A percentile compares a stretch with the other conserved stretches of the same genome.
These are phyloP conservation scores for Fusarium citri DNA, from an alignment of 2,329 filamentous ascomycete genomes.

Conservation along the genomic window DNA sequence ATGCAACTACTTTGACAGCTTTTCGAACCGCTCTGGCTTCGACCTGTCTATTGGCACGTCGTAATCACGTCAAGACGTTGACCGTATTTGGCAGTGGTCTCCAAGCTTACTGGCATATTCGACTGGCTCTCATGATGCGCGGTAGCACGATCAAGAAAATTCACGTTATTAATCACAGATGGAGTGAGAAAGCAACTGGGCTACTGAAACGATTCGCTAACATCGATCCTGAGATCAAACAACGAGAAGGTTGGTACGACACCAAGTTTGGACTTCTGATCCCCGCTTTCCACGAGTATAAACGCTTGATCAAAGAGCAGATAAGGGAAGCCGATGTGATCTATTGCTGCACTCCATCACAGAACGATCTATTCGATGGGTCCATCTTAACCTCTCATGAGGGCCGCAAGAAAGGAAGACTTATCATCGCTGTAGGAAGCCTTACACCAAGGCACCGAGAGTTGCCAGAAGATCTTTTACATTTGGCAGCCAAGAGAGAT, in stretches of 20 bases:
- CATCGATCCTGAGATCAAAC: constrained; percentile 58
- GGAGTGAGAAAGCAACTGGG: constrained; percentile 66
- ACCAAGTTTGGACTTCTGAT: constrained; percentile 78
- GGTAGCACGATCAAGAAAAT: constrained; percentile 79
- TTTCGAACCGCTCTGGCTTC: constrained; percentile 83
- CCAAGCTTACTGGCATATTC: constrained; percentile 95
- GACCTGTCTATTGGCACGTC: constrained; percentile 72
- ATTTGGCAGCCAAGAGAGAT: constrained; percentile 66
- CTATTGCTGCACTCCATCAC: constrained; percentile 87
- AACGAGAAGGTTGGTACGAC: constrained; percentile 70
- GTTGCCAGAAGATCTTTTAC: constrained; percentile 80
- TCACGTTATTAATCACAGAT: constrained; percentile 83
- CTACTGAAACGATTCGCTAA: constrained; percentile 62
- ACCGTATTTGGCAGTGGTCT: constrained; percentile 89
- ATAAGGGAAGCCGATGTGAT: constrained; percentile 81
- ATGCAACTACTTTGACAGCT: constrained; percentile 79
- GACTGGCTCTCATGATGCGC: constrained; percentile 81
- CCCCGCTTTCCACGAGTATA: constrained; percentile 75
- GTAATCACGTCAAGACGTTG: constrained; percentile 77
- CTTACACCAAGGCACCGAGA: constrained; percentile 82
- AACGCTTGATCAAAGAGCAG: constrained; percentile 75
- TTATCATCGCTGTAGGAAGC: constrained; percentile 79
- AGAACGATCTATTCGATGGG: constrained; percentile 78
- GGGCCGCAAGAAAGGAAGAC: constrained; percentile 74
- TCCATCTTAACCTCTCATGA: constrained; percentile 77